Evolutionary conservation across 768 basidiomycete species (phyloP), one percentile per base, ranked within the genome.

Genomic region (Solioccasus polychromus): DNA sequence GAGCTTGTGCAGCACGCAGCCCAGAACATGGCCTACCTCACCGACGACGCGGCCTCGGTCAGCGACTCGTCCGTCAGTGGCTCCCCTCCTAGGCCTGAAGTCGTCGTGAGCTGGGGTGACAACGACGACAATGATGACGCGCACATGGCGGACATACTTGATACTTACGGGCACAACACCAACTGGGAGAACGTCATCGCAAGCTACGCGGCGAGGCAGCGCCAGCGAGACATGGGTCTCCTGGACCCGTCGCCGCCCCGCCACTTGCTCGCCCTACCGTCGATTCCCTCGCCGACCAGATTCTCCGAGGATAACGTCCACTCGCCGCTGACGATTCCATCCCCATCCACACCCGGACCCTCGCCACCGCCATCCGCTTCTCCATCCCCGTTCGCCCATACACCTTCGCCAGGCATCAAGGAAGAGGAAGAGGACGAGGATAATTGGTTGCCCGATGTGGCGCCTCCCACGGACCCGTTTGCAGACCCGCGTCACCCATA

Each of bases 321-420:
- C 42, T 67, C 66, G 5, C 63, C 63, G 2, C 36, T 60, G 29
- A 59, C 58, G 17, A 61, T 67, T 5, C 51, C 53, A 8, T 48
- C 55, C 3, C 39, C 51, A 3, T 47, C 53, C 5, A 42, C 50
- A 11, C 49, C 61, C 1, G 48, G 37, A 22, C 44, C 51, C 17
- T 17, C 39, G 2, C 52, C 57, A 8, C 49, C 65, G 9, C 42
- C 44, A 8, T 64, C 62, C 2, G 48, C 53, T 18, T 53, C 50
- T 15, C 50, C 56, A 8, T 34, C 50, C 7, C 48, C 62, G 10
- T 42, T 52, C 10, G 23, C 15, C 20, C 31, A 43, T 15, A 29
- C 14, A 28, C 28, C 40, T 18, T 50, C 39, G 46, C 12, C 36
- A 15, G 57, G 54, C 7, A 34, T 37, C 22, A n/a, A n/a, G n/a